A percentile compares a stretch with the other conserved stretches of the same genome.
Evolutionary conservation across 164 flowering plant species (phyloP).

Genomic region (Litsea cubeba): DNA sequence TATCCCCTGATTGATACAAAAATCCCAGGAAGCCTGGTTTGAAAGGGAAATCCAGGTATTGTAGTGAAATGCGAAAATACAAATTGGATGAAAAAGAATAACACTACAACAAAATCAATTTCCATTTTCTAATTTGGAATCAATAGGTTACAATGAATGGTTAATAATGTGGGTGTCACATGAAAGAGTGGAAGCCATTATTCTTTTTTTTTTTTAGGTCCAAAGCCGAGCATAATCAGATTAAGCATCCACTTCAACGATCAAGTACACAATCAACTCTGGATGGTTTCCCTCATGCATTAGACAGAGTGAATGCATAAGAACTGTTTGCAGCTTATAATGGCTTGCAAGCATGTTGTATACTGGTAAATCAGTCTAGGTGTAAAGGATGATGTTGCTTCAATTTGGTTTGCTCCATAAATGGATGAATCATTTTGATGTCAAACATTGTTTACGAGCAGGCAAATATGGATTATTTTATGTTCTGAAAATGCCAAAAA

Average conservation of each 20-base stretch:
- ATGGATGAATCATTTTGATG: neutral
- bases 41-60: neutral
- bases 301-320: too few species aligned
- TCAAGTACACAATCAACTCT: neutral
- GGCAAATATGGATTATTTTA: neutral
- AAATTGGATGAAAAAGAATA: neutral
- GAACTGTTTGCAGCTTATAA: neutral
- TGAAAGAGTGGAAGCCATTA: neutral
- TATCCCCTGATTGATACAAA: neutral
- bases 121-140: neutral
- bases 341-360: neutral
- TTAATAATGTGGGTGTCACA: too few species aligned
- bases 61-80: neutral
- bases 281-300: neutral
- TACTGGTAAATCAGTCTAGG: neutral
- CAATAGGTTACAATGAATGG: neutral
- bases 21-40: neutral
- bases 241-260: neutral
- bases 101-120: neutral
- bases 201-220: neutral
- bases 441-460: neutral
- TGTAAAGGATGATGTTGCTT: neutral
- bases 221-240: neutral
- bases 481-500: neutral
- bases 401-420: neutral